These are phyloP conservation scores for Globisporangium echinulatum DNA, from an alignment of 352 stramenopile genomes.

Conservation along the genomic window DNA sequence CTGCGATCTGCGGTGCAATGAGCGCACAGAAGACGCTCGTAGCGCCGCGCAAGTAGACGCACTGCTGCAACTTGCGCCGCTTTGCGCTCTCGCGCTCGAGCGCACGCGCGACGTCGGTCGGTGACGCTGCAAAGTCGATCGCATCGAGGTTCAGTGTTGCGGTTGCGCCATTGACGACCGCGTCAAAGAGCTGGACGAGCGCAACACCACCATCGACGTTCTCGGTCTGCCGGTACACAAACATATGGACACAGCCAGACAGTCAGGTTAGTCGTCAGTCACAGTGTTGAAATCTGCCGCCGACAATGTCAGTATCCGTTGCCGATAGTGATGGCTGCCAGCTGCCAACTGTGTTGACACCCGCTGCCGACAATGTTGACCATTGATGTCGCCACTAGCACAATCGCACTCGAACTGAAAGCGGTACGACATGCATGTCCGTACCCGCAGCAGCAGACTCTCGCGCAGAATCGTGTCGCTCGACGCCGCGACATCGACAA, in stretches of 20 bases:
- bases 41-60: conserved; percentile 44
- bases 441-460: conserved; percentile 34
- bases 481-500: conserved; percentile 46
- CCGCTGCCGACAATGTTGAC: too few species aligned
- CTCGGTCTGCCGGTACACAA: conserved; percentile 30
- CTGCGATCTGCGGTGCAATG: conserved; percentile 36
- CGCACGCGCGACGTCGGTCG: conserved; percentile 24
- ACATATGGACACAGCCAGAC: background rate
- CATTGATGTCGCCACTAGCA: background rate
- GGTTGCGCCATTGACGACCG: conserved; percentile 34
- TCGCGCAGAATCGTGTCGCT: conserved; percentile 55
- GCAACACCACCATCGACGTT: conserved; percentile 42
- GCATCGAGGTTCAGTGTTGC: conserved; percentile 35
- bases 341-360: too few species aligned
- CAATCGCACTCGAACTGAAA: background rate
- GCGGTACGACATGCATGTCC: background rate
- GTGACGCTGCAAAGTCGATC: conserved; percentile 34
- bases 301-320: too few species aligned
- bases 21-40: conserved; percentile 40
- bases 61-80: conserved; percentile 44
- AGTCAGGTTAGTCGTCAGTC: background rate
- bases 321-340: too few species aligned
- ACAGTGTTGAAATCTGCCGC: too few species aligned
- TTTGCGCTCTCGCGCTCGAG: conserved; percentile 24
- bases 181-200: conserved; percentile 40